Percentiles rank a stretch among this genome's conserved stretches.
phyloP scores from a whole-genome alignment of 1,139 yeast genomes.

The Geotrichum citri-aurantii region DNA sequence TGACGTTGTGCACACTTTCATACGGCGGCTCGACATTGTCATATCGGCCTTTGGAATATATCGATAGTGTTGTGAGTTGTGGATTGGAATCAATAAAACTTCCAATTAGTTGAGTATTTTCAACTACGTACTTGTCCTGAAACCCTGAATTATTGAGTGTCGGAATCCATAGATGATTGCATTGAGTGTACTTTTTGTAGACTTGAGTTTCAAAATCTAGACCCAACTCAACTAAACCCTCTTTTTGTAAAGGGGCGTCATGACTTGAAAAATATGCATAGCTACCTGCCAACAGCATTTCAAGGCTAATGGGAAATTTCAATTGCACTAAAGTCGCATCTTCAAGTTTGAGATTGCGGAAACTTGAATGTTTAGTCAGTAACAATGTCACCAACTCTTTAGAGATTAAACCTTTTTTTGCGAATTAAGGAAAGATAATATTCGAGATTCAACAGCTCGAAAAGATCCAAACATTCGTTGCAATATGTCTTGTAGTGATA shows the following conservation, averaged over 20 bases:
- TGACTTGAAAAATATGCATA: neutral
- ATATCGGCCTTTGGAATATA: no score
- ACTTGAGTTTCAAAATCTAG: neutral
- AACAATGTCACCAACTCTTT: no score
- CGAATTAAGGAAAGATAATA: no score
- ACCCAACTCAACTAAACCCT: neutral
- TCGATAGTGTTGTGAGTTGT: neutral
- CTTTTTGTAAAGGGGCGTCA: neutral
- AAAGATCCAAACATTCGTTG: no score
- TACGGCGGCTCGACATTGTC: no score
- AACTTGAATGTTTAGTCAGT: no score
- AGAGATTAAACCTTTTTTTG: no score
- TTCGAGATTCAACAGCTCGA: no score
- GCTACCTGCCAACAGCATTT: neutral
- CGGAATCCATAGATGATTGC: neutral
- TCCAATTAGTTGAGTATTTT: neutral
- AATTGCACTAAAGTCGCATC: no score
- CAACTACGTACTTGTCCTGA: neutral
- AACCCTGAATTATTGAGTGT: neutral
- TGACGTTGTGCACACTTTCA: no score
- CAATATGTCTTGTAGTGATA: no score
- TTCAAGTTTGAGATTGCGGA: no score
- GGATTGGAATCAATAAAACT: neutral
- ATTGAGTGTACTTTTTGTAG: neutral
- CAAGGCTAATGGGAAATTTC: neutral